These are phyloP conservation scores for Hymenoscyphus fructigenus DNA, from an alignment of 2,329 filamentous ascomycete genomes.

Conservation along the genomic window DNA sequence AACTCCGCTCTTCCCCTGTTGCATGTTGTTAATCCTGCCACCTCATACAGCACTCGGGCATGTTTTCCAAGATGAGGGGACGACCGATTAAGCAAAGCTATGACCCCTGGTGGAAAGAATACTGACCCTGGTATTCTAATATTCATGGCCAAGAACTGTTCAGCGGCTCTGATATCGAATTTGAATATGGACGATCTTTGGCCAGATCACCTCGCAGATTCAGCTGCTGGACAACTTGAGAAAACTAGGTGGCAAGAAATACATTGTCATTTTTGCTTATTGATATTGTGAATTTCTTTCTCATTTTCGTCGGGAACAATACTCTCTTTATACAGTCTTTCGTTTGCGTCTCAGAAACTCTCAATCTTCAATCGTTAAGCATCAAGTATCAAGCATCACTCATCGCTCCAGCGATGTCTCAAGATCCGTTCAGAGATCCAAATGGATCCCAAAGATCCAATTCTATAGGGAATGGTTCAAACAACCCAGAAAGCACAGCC, in stretches of 20 bases:
- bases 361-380: not conserved
- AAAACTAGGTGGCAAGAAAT: not conserved
- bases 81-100: not conserved
- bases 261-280: not conserved
- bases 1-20: not conserved
- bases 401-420: not conserved
- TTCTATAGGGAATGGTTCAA: not conserved
- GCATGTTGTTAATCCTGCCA: not conserved
- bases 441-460: not conserved
- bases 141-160: not conserved
- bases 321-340: not conserved
- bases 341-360: not conserved
- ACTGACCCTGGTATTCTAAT: not conserved
- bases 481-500: not conserved
- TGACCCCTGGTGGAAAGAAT: not conserved
- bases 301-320: not conserved
- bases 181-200: slow-evolving; percentile 1
- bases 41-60: not conserved
- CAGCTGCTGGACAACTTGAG: not conserved
- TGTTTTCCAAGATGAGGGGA: not conserved
- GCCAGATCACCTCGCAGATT: slow-evolving; percentile 1
- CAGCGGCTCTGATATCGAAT: not conserved
- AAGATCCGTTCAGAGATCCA: not conserved
- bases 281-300: not conserved
- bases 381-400: not conserved